These are phyloP conservation scores for Carpinus fangiana DNA, from an alignment of 306 rosid genomes.

Conservation along the genomic window DNA sequence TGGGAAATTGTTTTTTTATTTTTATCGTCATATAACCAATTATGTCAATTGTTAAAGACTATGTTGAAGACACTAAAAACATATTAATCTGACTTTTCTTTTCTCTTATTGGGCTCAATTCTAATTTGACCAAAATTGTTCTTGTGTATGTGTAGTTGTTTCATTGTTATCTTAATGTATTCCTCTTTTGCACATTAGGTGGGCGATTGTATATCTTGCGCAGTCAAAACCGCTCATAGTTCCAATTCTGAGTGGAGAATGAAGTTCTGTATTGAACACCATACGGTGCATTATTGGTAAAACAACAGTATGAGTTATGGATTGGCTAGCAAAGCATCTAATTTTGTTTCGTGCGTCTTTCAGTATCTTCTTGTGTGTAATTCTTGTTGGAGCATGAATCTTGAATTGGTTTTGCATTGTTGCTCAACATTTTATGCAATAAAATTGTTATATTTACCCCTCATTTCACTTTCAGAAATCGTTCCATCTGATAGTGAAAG, in stretches of 20 bases:
- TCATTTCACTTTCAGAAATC: constrained; percentile 42
- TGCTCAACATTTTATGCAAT: constrained; percentile 23
- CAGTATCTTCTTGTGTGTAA: constrained; percentile 41
- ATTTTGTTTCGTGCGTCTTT: constrained; percentile 38
- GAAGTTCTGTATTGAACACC: constrained; percentile 23
- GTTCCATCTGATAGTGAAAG: constrained; percentile 1
- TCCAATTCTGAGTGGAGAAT: constrained; percentile 78
- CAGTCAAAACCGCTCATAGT: constrained; percentile 97
- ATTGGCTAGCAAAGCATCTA: constrained; percentile 39
- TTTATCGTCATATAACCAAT: not conserved
- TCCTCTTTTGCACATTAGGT: constrained; percentile 50
- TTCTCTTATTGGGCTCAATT: not conserved
- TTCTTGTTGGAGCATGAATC: constrained; percentile 41
- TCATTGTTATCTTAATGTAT: constrained; percentile 7
- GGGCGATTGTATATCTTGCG: constrained; percentile 97
- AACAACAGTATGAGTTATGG: constrained; percentile 31
- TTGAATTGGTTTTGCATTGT: constrained; percentile 32
- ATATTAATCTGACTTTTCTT: not conserved
- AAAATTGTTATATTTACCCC: constrained; percentile 34
- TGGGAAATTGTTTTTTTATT: not conserved
- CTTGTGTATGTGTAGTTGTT: not conserved
- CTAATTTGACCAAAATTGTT: constrained; percentile 4
- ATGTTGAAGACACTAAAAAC: not conserved
- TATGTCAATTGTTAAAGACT: not conserved
- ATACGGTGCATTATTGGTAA: constrained; percentile 27